These are phyloP conservation scores for Conringia planisiliqua DNA, from an alignment of 345 rosid genomes.

Conservation along the genomic window DNA sequence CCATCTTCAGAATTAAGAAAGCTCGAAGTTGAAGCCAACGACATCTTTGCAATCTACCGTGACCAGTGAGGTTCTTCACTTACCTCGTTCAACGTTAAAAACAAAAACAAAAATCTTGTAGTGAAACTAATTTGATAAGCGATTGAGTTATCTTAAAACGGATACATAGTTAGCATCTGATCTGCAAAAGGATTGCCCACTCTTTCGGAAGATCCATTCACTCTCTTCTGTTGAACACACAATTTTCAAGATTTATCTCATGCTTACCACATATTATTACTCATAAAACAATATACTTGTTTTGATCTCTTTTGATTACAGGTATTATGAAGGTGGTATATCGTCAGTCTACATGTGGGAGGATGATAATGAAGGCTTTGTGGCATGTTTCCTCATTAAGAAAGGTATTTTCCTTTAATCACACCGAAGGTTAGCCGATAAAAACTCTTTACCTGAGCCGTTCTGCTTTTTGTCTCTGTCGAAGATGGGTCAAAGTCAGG, in stretches of 20 bases:
- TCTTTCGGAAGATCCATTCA: not conserved
- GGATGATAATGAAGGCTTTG: conserved; percentile 89
- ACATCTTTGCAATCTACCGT: conserved; percentile 78
- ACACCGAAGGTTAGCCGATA: not conserved
- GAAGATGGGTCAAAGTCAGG: conserved; percentile 91
- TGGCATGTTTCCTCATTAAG: conserved; percentile 87
- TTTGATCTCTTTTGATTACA: conserved; percentile 40
- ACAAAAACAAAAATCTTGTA: not conserved
- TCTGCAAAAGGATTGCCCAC: not conserved
- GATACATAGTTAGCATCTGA: not conserved
- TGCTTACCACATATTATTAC: not conserved
- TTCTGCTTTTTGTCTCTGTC: conserved; percentile 1
- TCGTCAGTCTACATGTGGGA: conserved; percentile 99
- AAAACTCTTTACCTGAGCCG: conserved; percentile 2
- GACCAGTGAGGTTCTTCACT: conserved; percentile 99
- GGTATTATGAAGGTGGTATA: conserved; percentile 98
- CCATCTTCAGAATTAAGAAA: conserved; percentile 81
- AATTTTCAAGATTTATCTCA: not conserved
- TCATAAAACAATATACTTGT: not conserved
- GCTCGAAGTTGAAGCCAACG: conserved; percentile 91
- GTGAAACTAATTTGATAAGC: not conserved
- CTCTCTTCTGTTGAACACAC: not conserved
- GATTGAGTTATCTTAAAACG: not conserved
- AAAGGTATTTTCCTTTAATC: conserved; percentile 55
- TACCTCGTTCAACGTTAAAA: conserved; percentile 41